These are phyloP conservation scores for Aureobasidium sp. DNA, from an alignment of 2,329 filamentous ascomycete genomes.

Conservation along the genomic window DNA sequence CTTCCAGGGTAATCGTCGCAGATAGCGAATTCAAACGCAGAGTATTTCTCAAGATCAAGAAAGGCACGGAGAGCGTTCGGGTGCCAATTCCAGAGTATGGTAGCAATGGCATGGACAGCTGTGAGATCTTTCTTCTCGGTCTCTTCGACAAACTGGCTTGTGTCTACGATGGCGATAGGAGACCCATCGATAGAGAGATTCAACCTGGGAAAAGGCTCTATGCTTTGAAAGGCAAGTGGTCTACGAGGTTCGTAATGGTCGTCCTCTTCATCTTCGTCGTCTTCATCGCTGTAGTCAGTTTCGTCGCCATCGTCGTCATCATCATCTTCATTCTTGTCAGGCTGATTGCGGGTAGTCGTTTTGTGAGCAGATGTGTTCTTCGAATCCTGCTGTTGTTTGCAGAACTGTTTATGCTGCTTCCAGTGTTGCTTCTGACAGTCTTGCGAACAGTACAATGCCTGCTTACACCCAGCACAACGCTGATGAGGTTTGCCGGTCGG, in stretches of 20 bases:
- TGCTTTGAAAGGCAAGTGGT: background rate
- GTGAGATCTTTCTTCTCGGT: background rate
- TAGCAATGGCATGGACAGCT: background rate
- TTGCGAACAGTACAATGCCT: background rate
- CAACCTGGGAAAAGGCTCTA: background rate
- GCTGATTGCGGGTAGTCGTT: background rate
- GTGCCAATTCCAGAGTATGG: background rate
- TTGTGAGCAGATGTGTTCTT: background rate
- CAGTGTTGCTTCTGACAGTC: background rate
- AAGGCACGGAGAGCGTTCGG: background rate
- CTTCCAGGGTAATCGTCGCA: background rate
- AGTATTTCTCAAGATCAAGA: background rate
- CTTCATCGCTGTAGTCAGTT: background rate
- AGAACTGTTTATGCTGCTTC: background rate
- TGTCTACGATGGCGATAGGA: background rate
- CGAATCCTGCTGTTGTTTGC: background rate
- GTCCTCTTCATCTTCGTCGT: background rate
- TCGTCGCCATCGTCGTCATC: background rate
- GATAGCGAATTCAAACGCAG: background rate
- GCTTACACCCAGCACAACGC: background rate
- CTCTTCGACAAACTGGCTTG: background rate
- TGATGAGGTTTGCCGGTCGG: background rate
- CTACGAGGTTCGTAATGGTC: background rate
- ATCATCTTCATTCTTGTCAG: background rate
- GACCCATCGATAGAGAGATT: background rate